phyloP scores from a whole-genome alignment of 1,284 basidiomycete genomes.

The Ceratobasidium sp. region DNA sequence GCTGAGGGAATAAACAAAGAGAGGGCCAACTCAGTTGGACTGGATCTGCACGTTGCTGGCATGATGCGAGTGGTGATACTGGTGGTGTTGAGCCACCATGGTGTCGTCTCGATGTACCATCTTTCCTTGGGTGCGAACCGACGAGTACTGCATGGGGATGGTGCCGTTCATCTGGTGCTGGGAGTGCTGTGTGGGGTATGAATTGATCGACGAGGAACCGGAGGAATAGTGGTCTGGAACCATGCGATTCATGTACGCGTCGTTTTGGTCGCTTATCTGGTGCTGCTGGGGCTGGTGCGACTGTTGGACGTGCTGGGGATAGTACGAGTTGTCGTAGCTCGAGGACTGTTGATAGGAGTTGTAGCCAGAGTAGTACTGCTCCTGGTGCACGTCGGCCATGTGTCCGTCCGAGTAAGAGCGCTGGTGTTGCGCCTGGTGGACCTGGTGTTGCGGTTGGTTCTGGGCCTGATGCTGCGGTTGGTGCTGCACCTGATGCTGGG shows the following conservation, averaged over 20 bases:
- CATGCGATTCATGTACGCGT: constrained; percentile 11
- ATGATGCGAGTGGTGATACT: constrained; percentile 6
- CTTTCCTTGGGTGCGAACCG: constrained; percentile 11
- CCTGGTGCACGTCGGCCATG: constrained; percentile 2
- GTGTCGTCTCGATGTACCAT: constrained; percentile 9
- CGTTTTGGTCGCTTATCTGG: constrained; percentile 11
- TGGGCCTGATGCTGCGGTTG: not conserved
- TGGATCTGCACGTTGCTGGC: constrained; percentile 36
- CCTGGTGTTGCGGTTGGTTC: not conserved
- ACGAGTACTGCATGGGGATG: constrained; percentile 1
- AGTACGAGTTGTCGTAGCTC: constrained; percentile 5
- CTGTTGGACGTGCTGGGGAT: constrained; percentile 4
- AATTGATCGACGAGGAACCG: constrained; percentile 27
- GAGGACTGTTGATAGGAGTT: constrained; percentile 17
- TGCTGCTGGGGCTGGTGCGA: constrained; percentile 6
- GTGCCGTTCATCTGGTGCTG: not conserved
- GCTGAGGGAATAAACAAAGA: constrained; percentile 2
- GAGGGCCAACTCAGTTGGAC: constrained; percentile 16
- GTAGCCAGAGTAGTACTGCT: constrained; percentile 28
- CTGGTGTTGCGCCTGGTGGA: not conserved
- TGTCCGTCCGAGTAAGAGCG: constrained; percentile 14
- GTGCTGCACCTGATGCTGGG: too few species aligned
- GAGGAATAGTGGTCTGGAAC: constrained; percentile 23
- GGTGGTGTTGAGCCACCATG: constrained; percentile 17
- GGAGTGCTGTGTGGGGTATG: constrained; percentile 29